Percentiles rank a stretch among this genome's conserved stretches.
Evolutionary conservation across 495 filamentous ascomycete species (phyloP).

Genomic region (Neurospora terricola): DNA sequence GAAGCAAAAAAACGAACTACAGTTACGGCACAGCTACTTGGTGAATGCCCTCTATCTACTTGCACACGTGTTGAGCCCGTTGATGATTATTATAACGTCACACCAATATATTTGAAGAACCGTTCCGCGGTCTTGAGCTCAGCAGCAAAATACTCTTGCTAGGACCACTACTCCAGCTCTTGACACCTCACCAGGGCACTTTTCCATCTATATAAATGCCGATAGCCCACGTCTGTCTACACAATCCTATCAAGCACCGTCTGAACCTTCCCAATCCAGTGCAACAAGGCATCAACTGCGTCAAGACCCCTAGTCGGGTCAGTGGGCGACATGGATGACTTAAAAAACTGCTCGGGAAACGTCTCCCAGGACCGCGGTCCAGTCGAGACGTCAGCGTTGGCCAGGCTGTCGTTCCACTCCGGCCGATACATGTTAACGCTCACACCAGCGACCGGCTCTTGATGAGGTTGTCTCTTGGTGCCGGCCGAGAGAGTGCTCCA

Average conservation of each 20-base stretch:
- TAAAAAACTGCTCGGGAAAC: conserved; percentile 9
- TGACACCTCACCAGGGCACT: background rate
- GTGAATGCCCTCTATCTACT: background rate
- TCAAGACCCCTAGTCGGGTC: background rate
- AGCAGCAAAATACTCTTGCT: background rate
- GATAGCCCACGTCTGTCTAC: background rate
- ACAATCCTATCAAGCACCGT: conserved; percentile 4
- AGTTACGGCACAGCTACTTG: background rate
- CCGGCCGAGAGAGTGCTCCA: background rate
- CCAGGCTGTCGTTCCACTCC: conserved; percentile 15
- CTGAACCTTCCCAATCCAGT: conserved; percentile 13
- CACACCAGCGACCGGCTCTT: background rate
- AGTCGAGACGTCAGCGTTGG: background rate
- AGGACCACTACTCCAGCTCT: background rate
- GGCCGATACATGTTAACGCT: conserved; percentile 2
- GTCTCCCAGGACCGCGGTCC: conserved; percentile 9
- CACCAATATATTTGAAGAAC: background rate
- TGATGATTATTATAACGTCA: background rate
- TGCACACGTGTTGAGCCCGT: background rate
- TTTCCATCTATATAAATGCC: background rate
- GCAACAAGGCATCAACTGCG: conserved; percentile 6
- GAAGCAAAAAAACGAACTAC: background rate
- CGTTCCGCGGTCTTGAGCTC: background rate
- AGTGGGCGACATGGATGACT: background rate
- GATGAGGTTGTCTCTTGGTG: background rate